Evolutionary conservation across 2,329 filamentous ascomycete species (phyloP), one percentile per base, ranked within the genome.

Genomic region (Hypoxylon sp.): DNA sequence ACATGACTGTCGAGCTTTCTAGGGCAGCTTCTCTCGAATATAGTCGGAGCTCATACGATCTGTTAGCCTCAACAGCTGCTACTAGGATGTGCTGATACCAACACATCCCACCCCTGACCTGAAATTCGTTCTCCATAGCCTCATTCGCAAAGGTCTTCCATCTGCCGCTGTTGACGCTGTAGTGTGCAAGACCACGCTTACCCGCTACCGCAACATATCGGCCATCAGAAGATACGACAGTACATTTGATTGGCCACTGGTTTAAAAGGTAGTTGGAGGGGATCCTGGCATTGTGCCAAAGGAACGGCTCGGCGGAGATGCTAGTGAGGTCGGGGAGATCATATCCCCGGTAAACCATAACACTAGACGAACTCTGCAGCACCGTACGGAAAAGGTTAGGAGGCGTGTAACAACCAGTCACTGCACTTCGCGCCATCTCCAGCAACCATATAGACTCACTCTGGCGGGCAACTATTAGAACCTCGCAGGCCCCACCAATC

Each of bases 11-110:
- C 11, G 88, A 88, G 72, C 87, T 89, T 73, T 94, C 92, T 17
- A 99, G 86, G 10, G 90, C 84, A 26, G 91, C 86, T 78, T 99
- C 96, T 63, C 97, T 90, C 0, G 95, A 97, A 80, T 95, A 98
- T 14, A 99, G 85, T n/a, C 96, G 92, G 54, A 99, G 82, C 83
- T 97, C 92, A 75, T 94, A 94, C 22, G 90, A 90, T 72, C 90
- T 88, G 72, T 92, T 92, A 59, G 89, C 90, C 80, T 99, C 96
- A n/a, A 98, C 91, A 3, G 95, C 94, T 42, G 94, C 94, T 62
- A 98, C 93, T 17, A 99, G 85, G 33, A 98, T 92, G 80, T 99
- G 95, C 72, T 97, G 94, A 78, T 97, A 94, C 96, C 96, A 99
- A 78, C 95, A 98, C 94, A 99, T 97, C 5, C 96, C 96, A 53